Evolutionary conservation across 352 stramenopile species (phyloP).

Genomic region (Globisporangium barbulae): DNA sequence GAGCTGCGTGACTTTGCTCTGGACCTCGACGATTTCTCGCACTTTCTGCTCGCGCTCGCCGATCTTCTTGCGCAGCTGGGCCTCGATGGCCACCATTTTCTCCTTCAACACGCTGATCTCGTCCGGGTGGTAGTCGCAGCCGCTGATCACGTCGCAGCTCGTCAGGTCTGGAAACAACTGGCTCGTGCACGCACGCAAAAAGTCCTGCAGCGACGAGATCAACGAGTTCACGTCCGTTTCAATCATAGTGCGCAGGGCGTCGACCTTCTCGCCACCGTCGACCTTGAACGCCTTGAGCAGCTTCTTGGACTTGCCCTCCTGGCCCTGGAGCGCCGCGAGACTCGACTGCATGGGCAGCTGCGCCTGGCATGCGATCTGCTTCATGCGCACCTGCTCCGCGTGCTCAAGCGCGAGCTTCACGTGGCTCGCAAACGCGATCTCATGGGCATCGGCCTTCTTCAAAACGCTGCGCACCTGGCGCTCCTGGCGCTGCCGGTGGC

Average conservation of each 20-base stretch:
- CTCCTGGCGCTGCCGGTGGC: constrained; percentile 70
- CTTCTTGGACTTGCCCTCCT: constrained; percentile 84
- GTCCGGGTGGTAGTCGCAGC: constrained; percentile 82
- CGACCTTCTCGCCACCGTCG: constrained; percentile 27
- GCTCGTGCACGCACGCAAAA: constrained; percentile 40
- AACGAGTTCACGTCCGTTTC: constrained; percentile 32
- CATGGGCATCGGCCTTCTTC: constrained; percentile 50
- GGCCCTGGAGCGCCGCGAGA: constrained; percentile 79
- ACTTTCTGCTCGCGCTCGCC: constrained; percentile 35
- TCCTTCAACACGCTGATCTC: constrained; percentile 55
- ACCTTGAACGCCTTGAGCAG: constrained; percentile 39
- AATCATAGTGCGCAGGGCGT: constrained; percentile 23
- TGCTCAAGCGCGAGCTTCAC: constrained; percentile 22
- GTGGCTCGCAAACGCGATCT: constrained; percentile 42
- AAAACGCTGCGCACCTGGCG: constrained; percentile 58
- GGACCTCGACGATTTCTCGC: constrained; percentile 27
- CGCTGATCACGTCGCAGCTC: constrained; percentile 56
- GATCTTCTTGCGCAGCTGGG: constrained; percentile 32
- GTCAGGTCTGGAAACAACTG: constrained; percentile 65
- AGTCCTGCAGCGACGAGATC: constrained; percentile 42
- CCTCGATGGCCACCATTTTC: constrained; percentile 38
- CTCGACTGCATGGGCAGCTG: constrained; percentile 72
- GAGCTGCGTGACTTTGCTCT: constrained; percentile 28
- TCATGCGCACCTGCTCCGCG: constrained; percentile 35
- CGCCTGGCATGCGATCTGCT: constrained; percentile 49